Conservation (phyloP, 1,139 yeast species). For the Suhomyces maxii region DNA sequence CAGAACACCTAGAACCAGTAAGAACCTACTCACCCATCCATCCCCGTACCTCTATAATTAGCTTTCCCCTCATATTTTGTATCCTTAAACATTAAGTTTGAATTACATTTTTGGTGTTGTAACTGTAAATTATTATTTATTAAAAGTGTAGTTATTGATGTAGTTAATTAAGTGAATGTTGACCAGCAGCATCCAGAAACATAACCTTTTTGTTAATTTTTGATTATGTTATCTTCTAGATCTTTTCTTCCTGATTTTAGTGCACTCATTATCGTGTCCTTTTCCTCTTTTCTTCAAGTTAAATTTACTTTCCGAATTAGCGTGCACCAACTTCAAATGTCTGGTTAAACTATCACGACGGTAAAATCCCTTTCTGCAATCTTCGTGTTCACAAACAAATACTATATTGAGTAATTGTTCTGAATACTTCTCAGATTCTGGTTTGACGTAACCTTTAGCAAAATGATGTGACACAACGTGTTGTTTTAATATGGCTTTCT, state of each 20-base stretch:
- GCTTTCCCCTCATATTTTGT: too few relatives aligned
- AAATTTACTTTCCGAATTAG: conserved; percentile 22
- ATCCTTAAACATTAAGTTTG: too few relatives aligned
- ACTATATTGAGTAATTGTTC: conserved; percentile 9
- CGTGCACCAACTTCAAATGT: conserved; percentile 55
- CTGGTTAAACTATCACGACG: conserved; percentile 58
- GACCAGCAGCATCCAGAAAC: background rate
- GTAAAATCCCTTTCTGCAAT: conserved; percentile 55
- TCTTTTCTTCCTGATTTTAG: too few relatives aligned
- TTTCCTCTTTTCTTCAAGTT: conserved; percentile 7
- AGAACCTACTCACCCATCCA: too few relatives aligned
- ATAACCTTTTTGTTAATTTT: background rate
- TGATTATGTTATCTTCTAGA: conserved; percentile 1
- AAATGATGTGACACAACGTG: conserved; percentile 61
- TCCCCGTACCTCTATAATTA: too few relatives aligned
- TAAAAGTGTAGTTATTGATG: too few relatives aligned
- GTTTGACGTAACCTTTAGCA: conserved; percentile 19
- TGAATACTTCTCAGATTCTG: conserved; percentile 13
- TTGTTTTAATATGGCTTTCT: conserved; percentile 59
- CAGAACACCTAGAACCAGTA: too few relatives aligned
- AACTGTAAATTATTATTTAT: too few relatives aligned
- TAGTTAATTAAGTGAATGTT: too few relatives aligned
- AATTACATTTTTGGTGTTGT: too few relatives aligned
- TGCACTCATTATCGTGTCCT: background rate
- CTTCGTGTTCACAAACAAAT: conserved; percentile 21